phyloP scores from a whole-genome alignment of 768 basidiomycete species.

The Terana coerulea region DNA sequence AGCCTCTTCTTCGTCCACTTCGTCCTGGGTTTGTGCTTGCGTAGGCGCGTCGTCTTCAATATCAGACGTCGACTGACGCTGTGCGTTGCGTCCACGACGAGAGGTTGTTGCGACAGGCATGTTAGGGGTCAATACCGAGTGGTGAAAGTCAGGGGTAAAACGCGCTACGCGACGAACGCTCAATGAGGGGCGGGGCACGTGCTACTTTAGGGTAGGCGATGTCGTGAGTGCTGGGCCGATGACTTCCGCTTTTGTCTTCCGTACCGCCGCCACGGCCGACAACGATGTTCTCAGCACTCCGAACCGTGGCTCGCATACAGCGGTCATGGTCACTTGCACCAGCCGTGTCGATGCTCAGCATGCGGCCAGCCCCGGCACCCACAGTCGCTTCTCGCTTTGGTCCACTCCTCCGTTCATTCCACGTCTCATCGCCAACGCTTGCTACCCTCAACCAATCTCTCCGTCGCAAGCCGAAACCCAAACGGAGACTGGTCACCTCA shows the following conservation, averaged over 20 bases:
- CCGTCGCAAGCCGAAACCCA: slow-evolving; percentile 56
- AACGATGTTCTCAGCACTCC: slow-evolving; percentile 22
- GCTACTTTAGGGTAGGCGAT: slow-evolving; percentile 25
- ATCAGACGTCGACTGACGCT: slow-evolving; percentile 42
- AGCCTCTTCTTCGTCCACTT: slow-evolving; percentile 28
- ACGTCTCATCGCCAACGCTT: slow-evolving; percentile 50
- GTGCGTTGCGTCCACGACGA: slow-evolving; percentile 35
- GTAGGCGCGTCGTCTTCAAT: slow-evolving; percentile 36
- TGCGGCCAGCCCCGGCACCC: slow-evolving; percentile 10
- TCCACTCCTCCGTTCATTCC: slow-evolving; percentile 50
- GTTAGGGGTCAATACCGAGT: background rate
- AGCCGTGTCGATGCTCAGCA: slow-evolving; percentile 4
- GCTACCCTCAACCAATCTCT: slow-evolving; percentile 88
- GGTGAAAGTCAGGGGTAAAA: slow-evolving; percentile 8
- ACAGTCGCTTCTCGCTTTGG: background rate
- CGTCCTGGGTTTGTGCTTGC: slow-evolving; percentile 29
- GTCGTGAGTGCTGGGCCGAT: slow-evolving; percentile 16
- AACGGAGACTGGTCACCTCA: slow-evolving; percentile 52
- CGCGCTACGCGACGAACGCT: slow-evolving; percentile 16
- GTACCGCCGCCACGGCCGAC: slow-evolving; percentile 5
- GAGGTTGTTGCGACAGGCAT: slow-evolving; percentile 35
- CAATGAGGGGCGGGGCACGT: slow-evolving; percentile 10
- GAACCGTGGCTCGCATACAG: slow-evolving; percentile 11
- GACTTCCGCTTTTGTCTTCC: slow-evolving; percentile 6
- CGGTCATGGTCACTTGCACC: background rate